A percentile compares a stretch with the other conserved stretches of the same genome.
phyloP scores from a whole-genome alignment of 805 yeast species.

The Metschnikowia bowlesiae region DNA sequence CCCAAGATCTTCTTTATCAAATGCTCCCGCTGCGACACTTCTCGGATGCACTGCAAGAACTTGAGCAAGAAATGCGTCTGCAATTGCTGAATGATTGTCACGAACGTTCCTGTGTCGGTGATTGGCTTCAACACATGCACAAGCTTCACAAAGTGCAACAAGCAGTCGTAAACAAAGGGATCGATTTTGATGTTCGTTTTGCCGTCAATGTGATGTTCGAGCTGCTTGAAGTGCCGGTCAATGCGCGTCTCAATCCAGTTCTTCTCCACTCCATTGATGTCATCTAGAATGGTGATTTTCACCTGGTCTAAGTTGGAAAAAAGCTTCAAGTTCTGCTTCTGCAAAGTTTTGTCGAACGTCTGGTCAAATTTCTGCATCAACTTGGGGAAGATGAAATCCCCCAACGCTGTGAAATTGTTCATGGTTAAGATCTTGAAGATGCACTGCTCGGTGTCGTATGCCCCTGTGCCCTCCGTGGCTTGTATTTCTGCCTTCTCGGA shows the following conservation, averaged over 20 bases:
- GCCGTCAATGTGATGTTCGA: slow-evolving; percentile 5
- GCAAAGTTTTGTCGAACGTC: slow-evolving; percentile 33
- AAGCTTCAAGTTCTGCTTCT: slow-evolving; percentile 34
- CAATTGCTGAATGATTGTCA: slow-evolving; percentile 33
- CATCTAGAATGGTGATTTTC: slow-evolving; percentile 35
- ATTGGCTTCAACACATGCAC: slow-evolving; percentile 38
- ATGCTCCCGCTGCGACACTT: slow-evolving; percentile 16
- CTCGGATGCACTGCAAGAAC: slow-evolving; percentile 29
- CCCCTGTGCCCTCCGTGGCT: slow-evolving; percentile 10
- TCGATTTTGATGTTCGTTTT: slow-evolving; percentile 25
- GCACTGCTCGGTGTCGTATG: slow-evolving; percentile 21
- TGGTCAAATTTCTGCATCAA: slow-evolving; percentile 31
- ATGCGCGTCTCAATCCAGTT: slow-evolving; percentile 28
- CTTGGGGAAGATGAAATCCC: slow-evolving; percentile 27
- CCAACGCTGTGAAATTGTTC: slow-evolving; percentile 39
- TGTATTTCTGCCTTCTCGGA: slow-evolving; percentile 11
- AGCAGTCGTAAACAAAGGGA: slow-evolving; percentile 35
- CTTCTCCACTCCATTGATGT: slow-evolving; percentile 35
- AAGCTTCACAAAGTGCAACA: slow-evolving; percentile 39
- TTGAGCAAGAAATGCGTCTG: slow-evolving; percentile 34
- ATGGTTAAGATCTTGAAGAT: slow-evolving; percentile 38
- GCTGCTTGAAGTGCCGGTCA: slow-evolving; percentile 19
- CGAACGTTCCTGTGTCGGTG: slow-evolving; percentile 33
- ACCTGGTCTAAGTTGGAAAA: slow-evolving; percentile 42
- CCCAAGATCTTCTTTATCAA: slow-evolving; percentile 17